These are phyloP conservation scores for Xylariaceae sp. DNA, from an alignment of 2,329 filamentous ascomycete species.

Conservation along the genomic window DNA sequence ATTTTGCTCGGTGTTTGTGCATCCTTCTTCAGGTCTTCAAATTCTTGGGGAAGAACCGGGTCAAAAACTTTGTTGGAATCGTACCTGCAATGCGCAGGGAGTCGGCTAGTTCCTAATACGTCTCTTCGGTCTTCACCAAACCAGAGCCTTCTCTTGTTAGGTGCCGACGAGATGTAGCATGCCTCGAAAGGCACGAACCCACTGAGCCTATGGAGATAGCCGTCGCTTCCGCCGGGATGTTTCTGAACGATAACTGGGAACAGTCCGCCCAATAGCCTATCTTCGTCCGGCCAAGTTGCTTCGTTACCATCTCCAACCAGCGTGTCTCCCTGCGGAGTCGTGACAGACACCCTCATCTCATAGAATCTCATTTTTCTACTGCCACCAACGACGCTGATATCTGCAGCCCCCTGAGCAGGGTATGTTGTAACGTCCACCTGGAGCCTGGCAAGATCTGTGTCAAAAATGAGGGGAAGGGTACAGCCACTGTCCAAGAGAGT, in stretches of 20 bases:
- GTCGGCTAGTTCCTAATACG: constrained; percentile 37
- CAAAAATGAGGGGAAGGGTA: constrained; percentile 37
- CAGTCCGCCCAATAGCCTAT: constrained; percentile 23
- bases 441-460: constrained; percentile 33
- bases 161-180: constrained; percentile 40
- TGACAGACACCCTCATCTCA: constrained; percentile 34
- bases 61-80: constrained; percentile 15
- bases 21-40: constrained; percentile 15
- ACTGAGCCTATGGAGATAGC: constrained; percentile 32
- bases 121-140: constrained; percentile 42
- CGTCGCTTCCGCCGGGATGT: neutral
- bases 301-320: constrained; percentile 27
- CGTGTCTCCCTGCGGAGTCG: constrained; percentile 20
- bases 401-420: constrained; percentile 33
- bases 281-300: constrained; percentile 24
- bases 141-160: constrained; percentile 34
- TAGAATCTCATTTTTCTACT: constrained; percentile 24
- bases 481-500: constrained; percentile 42
- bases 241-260: constrained; percentile 27
- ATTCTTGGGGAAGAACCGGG: constrained; percentile 21
- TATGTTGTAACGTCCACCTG: constrained; percentile 33
- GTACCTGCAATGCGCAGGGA: constrained; percentile 36
- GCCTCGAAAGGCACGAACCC: constrained; percentile 41
- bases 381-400: constrained; percentile 20
- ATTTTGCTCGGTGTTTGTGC: constrained; percentile 27